Percentiles rank a stretch among this genome's conserved stretches.
Conservation (phyloP, 2,329 filamentous ascomycete genomes). For the Fusarium nodosum region DNA sequence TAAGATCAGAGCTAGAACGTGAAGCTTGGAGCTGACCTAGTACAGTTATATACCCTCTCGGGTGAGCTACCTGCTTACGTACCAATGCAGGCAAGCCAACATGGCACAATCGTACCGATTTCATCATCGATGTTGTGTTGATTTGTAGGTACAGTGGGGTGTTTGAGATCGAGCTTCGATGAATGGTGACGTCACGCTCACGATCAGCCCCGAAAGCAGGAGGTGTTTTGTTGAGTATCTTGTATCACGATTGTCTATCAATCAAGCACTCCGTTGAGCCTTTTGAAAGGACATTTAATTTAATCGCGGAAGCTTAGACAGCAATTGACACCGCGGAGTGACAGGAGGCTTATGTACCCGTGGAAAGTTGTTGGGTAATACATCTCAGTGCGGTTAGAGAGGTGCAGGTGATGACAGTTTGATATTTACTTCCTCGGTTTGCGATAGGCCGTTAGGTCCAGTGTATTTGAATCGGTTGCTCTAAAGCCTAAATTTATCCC, state of each 20-base stretch:
- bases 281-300: neutral
- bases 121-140: conserved; percentile 48
- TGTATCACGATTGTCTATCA: conserved; percentile 18
- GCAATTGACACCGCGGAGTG: neutral
- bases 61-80: conserved; percentile 25
- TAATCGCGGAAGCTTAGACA: neutral
- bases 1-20: conserved; percentile 18
- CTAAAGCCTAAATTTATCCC: neutral
- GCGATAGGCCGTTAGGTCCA: neutral
- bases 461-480: neutral
- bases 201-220: conserved; percentile 10
- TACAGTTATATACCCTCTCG: conserved; percentile 39
- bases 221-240: conserved; percentile 22
- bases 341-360: neutral
- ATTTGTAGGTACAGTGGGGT: conserved; percentile 28
- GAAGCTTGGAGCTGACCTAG: conserved; percentile 15
- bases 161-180: conserved; percentile 25
- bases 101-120: conserved; percentile 46
- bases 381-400: neutral
- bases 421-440: neutral
- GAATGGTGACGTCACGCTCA: conserved; percentile 41
- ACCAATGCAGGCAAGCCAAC: conserved; percentile 35
- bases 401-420: neutral
- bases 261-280: conserved; percentile 11
- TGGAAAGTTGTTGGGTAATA: neutral